Base-by-base conservation (phyloP, 768 basidiomycete genomes). In the Leccinum pellstonianum region DNA sequence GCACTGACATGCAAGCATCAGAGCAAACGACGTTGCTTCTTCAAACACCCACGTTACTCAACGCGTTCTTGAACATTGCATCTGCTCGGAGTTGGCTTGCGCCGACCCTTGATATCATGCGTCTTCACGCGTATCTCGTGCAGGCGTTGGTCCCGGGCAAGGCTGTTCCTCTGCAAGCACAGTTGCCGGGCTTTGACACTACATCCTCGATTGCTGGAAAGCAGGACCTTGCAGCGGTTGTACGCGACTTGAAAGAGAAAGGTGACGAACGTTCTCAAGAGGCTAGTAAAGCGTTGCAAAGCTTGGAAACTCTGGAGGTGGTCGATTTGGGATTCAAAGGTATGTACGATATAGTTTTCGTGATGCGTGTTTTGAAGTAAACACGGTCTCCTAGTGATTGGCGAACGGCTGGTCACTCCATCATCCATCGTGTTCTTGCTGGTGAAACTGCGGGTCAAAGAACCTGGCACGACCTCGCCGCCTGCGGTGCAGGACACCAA, bases 21-120 rank as follows among this genome's bases (percentile, higher is more conserved):
- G 95, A 89, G 58, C 93, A 93, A 82, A 76, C 78, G 10, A 67
- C 80, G 21, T 68, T 95, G 14, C 80, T 98, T 2, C 81, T 93
- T 1, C 86, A 86, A 66, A 83, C 84, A 0, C 93, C 92, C 5
- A 71, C 81, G 14, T 76, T 96, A 5, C 81, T 96, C 29, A 90
- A 82, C 51, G 91, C 94, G 0, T 78, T 98, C 25, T 81, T 95
- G 55, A 89, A 85, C 65, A 91, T 97, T 62, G 81, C 90, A 0
- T 81, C 91, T 19, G 83, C 95, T 0, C 92, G 94, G 63, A 93
- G 86, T 68, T 99, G 95, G 95, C 84, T 98, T 9, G 68, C 82
- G 5, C 88, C 93, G 1, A 87, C 92, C 0, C 77, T 95, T 38
- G 77, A 83, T 31, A 79, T 87, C 66, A 90, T 97, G 84, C 88